Conservation (phyloP, 2,329 filamentous ascomycete species). For the Trichoderma koningii region DNA sequence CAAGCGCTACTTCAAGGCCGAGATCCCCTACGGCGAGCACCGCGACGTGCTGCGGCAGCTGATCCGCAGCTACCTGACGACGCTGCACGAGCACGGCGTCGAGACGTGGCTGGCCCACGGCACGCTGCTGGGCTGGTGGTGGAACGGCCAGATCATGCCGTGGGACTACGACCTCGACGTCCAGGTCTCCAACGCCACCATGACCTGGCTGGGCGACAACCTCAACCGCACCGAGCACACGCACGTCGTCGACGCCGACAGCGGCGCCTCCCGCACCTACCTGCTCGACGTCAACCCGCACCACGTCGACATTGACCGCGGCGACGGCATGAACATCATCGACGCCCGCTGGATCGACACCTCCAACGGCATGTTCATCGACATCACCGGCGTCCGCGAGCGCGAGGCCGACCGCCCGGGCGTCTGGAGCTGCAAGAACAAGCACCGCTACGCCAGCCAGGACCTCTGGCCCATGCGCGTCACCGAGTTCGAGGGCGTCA, state of each 20-base stretch:
- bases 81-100: slow-evolving; percentile 63
- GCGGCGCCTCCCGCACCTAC: slow-evolving; percentile 53
- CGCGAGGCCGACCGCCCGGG: slow-evolving; percentile 62
- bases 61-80: slow-evolving; percentile 71
- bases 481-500: slow-evolving; percentile 73
- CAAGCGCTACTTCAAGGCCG: slow-evolving; percentile 63
- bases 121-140: slow-evolving; percentile 85
- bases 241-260: slow-evolving; percentile 42
- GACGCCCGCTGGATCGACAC: slow-evolving; percentile 83
- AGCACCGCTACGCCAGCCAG: slow-evolving; percentile 68
- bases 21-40: slow-evolving; percentile 67
- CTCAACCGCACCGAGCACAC: slow-evolving; percentile 69
- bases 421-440: slow-evolving; percentile 78
- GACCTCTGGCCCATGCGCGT: slow-evolving; percentile 77
- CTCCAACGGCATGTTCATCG: slow-evolving; percentile 75
- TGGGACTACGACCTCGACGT: slow-evolving; percentile 87
- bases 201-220: slow-evolving; percentile 64
- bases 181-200: slow-evolving; percentile 69
- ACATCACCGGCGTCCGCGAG: slow-evolving; percentile 77
- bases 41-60: slow-evolving; percentile 67
- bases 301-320: slow-evolving; percentile 60
- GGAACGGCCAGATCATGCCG: slow-evolving; percentile 75
- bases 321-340: slow-evolving; percentile 75
- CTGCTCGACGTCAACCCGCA: slow-evolving; percentile 78
- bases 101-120: slow-evolving; percentile 89